phyloP scores from a whole-genome alignment of 768 basidiomycete species.

The Termitomyces titanicus region DNA sequence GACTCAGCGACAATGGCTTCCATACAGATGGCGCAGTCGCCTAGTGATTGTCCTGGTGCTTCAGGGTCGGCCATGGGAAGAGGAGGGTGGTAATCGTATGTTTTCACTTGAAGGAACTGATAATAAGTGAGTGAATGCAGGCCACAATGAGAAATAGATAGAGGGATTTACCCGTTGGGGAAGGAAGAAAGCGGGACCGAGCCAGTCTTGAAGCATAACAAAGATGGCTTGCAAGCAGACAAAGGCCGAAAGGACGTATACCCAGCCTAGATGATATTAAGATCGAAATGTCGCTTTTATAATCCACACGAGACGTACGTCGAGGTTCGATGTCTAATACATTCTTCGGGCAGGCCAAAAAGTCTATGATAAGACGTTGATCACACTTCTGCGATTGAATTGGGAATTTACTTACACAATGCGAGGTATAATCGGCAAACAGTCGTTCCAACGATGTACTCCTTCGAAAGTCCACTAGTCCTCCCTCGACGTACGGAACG shows the following conservation, averaged over 20 bases:
- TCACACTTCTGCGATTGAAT: neutral
- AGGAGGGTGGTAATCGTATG: slow-evolving; percentile 84
- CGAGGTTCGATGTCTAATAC: slow-evolving; percentile 78
- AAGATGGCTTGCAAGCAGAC: slow-evolving; percentile 60
- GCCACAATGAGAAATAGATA: neutral
- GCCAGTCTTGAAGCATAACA: slow-evolving; percentile 65
- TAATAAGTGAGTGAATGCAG: neutral
- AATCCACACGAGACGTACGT: slow-evolving; percentile 50
- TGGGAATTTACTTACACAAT: slow-evolving; percentile 54
- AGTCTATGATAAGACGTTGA: slow-evolving; percentile 46
- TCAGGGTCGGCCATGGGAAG: slow-evolving; percentile 72
- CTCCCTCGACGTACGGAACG: slow-evolving; percentile 71
- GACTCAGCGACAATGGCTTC: slow-evolving; percentile 68
- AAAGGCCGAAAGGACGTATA: slow-evolving; percentile 54
- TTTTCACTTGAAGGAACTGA: slow-evolving; percentile 57
- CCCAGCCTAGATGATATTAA: slow-evolving; percentile 37
- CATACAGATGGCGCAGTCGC: slow-evolving; percentile 94
- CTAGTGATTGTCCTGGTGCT: slow-evolving; percentile 69
- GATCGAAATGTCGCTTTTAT: neutral
- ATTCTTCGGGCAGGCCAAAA: slow-evolving; percentile 79
- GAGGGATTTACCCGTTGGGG: slow-evolving; percentile 52
- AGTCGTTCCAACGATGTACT: slow-evolving; percentile 79
- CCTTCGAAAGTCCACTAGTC: slow-evolving; percentile 59
- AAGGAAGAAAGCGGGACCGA: slow-evolving; percentile 85
- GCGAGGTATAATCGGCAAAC: slow-evolving; percentile 65